These are phyloP conservation scores for Zygnema circumcarinatum DNA, from an alignment of 139 green algal species.

Conservation along the genomic window DNA sequence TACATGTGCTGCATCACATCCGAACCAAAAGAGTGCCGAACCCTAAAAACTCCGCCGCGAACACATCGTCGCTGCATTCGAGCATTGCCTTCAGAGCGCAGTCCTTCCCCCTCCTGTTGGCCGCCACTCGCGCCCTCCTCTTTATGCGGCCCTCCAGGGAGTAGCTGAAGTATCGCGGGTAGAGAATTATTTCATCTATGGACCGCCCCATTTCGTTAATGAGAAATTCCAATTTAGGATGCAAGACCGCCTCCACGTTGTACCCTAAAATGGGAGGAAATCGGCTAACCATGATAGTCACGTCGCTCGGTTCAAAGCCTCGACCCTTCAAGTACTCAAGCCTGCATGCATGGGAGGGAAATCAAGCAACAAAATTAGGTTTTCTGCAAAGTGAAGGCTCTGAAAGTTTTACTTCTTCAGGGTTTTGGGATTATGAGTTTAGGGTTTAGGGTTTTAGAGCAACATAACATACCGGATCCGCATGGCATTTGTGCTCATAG, in stretches of 20 bases:
- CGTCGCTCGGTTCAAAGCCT: not conserved
- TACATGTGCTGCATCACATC: not conserved
- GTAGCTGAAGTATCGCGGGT: conserved; percentile 41
- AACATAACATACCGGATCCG: not conserved
- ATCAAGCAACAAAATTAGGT: too few species aligned
- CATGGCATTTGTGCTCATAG: conserved; percentile 1
- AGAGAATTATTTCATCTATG: conserved; percentile 10
- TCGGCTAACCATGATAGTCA: not conserved
- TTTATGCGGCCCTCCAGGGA: conserved; percentile 26
- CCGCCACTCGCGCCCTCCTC: not conserved
- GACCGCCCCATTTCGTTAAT: conserved; percentile 20
- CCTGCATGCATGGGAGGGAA: conserved; percentile 7
- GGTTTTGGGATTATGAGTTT: too few species aligned
- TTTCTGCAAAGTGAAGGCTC: too few species aligned
- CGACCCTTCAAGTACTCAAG: not conserved
- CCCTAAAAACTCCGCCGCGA: not conserved
- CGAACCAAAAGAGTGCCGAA: not conserved
- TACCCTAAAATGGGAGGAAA: conserved; percentile 13
- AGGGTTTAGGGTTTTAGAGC: too few species aligned
- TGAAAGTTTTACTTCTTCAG: too few species aligned
- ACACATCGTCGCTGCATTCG: not conserved
- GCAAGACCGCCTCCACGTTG: conserved; percentile 5
- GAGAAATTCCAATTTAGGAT: conserved; percentile 34
- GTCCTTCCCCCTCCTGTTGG: not conserved
- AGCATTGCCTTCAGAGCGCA: not conserved